Evolutionary conservation across 2,329 filamentous ascomycete genomes (phyloP), one percentile per base, ranked within the genome.

Genomic region (Claviceps fusiformis): DNA sequence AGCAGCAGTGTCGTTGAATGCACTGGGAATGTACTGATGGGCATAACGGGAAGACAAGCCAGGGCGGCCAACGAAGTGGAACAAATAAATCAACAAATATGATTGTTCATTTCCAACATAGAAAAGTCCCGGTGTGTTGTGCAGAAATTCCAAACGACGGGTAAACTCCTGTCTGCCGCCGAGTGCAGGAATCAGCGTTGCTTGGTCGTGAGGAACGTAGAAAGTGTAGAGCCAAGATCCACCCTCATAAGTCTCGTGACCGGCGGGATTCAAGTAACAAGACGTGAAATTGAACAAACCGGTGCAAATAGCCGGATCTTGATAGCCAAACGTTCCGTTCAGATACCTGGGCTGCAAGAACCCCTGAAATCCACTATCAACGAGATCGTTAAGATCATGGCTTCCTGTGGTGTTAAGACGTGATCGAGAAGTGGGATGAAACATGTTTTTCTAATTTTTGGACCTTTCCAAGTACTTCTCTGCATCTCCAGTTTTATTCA

Each of bases 141-240:
- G 85, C 50, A 87, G 75, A 67, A 78, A 87, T 50, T 78, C 70
- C 0, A 89, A 74, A 0, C 86, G 79, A 29, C 73, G 67, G 35
- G 78, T 70, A 64, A 87, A 88, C 7, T 64, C 65, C 1, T 77
- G 71, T 0, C 68, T 68, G 0, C 85, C 85, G 35, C 85, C 85
- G 52, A 88, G 77, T 35, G 57, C 63, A 3, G 60, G 59, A 59
- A 86, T 73, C 0, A 86, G 70, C 0, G 65, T 62, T 2, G 65
- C 65, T 68, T 73, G 73, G 61, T 76, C 73, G 56, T 77, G 75
- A 11, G 75, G 75, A 10, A 73, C 70, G 56, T 68, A 69, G 54
- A 89, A 90, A 19, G 81, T 81, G 67, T 90, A 90, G 49, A 87
- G 77, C 85, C 85, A 89, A 0, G 78, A 71, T 55, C 79, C 83